Base-by-base conservation (phyloP, 225 moss, liverwort and hornwort genomes). In the Antitrichia curtipendula region DNA sequence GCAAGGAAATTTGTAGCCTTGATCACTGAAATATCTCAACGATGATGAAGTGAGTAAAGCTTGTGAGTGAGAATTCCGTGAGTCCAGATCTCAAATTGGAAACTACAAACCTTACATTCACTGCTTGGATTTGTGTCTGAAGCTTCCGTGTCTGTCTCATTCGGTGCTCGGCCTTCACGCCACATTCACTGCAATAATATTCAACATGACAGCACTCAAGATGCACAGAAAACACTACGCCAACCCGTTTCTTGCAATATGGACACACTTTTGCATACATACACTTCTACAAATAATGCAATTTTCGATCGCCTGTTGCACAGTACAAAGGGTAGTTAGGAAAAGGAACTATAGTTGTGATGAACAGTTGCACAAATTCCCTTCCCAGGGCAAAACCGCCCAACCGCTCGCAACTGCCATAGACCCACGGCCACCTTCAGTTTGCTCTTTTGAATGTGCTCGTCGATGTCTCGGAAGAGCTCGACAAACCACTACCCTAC, bases 401-500 rank as follows among this genome's bases (percentile, higher is more conserved):
- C 10, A 58, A 58, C 58, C 7, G n/a, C n/a, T 27, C 13, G 28
- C 60, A 60, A 60, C 4, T 60, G 27, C 27, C 27, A 60, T 60
- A 1, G 13, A 2, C 7, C 7, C 7, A 61, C 7, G 6, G 6
- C 28, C 17, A 5, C 17, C 64, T 64, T 64, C n/a, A n/a, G n/a
- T n/a, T n/a, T 34, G 3, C 9, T 34, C 9, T 1, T 32, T 34
- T 64, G 9, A 64, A 34, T 34, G 17, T 34, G 64, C 34, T 64
- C 3, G 3, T 17, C 17, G 34, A 18, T 64, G 64, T 4, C 45
- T 45, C 8, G 45, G 45, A 31, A 8, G 16, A 9, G 18, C 18
- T 1, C 32, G 0, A 2, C 16, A 17, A 34, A 34, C 16, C 2
- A 63, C 6, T 63, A n/a, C n/a, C n/a, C n/a, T n/a, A n/a, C n/a